Base-by-base conservation (phyloP, 352 stramenopile species). In the Phytopythium boreale region DNA sequence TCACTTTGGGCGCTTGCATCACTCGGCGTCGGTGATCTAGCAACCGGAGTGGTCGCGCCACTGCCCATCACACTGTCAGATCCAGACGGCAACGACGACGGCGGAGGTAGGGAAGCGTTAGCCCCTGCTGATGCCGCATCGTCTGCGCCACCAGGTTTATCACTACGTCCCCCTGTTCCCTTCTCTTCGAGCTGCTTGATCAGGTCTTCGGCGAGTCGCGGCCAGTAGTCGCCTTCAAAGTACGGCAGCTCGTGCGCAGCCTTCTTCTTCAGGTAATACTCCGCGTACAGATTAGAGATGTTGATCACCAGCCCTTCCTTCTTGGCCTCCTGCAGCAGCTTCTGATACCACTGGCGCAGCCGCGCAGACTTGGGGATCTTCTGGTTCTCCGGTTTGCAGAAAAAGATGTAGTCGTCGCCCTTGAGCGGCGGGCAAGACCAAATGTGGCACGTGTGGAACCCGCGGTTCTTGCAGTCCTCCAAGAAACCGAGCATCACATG, bases 191-290 rank as follows among this genome's bases (percentile, higher is more conserved):
- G 79, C 59, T 99, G 95, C 75, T 99, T 99, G 64, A 99, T 99
- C 56, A 99, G 89, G 79, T 99, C 98, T 65, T 99, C 98, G 2
- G 97, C 96, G 37, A 99, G 93, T 26, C 95, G 92, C 10, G 96
- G 96, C 92, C 98, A 99, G 67, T 99, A 99, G 67, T 99, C 97
- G 22, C 98, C 98, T 75, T 99, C 97, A 75, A 99, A 99, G 75
- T 99, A 99, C 8, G 98, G 98, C 47, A 99, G 64, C 44, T 96
- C 86, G 36, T 93, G 81, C 1, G 87, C 87, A 20, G 81, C 76
- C 64, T 94, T 96, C 71, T 93, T 93, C 68, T 93, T 93, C 67
- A 93, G 70, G 53, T 94, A 96, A 49, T 96, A 94, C 62, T 94
- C 87, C 27, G 87, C 85, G 63, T 94, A 95, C 46, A 95, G 59